These are phyloP conservation scores for Neobulgaria alba DNA, from an alignment of 2,329 filamentous ascomycete genomes.

Conservation along the genomic window DNA sequence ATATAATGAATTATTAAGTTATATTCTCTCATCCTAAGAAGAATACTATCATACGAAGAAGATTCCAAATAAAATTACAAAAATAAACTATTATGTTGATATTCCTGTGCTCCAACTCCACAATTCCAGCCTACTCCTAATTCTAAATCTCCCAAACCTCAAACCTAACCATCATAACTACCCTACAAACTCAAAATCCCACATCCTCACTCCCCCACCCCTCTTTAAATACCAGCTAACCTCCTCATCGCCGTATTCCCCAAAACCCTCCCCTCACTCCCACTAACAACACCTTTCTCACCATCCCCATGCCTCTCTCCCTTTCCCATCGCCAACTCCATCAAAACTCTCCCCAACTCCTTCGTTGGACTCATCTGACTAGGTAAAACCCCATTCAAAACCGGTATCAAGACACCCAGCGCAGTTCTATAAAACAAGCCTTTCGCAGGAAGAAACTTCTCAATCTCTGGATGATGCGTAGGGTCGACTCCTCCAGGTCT, in stretches of 20 bases:
- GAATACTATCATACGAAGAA: too few relatives aligned
- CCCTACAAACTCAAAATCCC: too few relatives aligned
- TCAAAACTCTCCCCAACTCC: conserved; percentile 38
- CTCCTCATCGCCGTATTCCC: conserved; percentile 34
- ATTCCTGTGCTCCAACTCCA: too few relatives aligned
- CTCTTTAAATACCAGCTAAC: conserved; percentile 26
- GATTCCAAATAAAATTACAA: too few relatives aligned
- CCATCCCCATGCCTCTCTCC: conserved; percentile 31
- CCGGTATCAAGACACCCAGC: neutral
- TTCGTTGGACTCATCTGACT: conserved; percentile 36
- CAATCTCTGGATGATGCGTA: conserved; percentile 32
- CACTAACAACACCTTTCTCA: conserved; percentile 27
- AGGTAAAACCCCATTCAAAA: conserved; percentile 21
- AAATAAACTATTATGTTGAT: too few relatives aligned
- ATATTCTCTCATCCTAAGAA: too few relatives aligned
- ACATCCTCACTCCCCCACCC: too few relatives aligned
- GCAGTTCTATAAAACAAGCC: conserved; percentile 18
- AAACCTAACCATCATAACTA: too few relatives aligned
- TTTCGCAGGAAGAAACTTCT: conserved; percentile 26
- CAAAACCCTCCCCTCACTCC: conserved; percentile 30
- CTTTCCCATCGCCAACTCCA: conserved; percentile 40
- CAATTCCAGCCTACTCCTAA: too few relatives aligned
- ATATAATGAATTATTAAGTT: too few relatives aligned
- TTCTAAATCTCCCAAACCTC: too few relatives aligned
- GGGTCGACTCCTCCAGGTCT: conserved; percentile 54